Evolutionary conservation across 2,329 filamentous ascomycete genomes (phyloP), one percentile per base, ranked within the genome.

Genomic region (Aspergillus sp.): DNA sequence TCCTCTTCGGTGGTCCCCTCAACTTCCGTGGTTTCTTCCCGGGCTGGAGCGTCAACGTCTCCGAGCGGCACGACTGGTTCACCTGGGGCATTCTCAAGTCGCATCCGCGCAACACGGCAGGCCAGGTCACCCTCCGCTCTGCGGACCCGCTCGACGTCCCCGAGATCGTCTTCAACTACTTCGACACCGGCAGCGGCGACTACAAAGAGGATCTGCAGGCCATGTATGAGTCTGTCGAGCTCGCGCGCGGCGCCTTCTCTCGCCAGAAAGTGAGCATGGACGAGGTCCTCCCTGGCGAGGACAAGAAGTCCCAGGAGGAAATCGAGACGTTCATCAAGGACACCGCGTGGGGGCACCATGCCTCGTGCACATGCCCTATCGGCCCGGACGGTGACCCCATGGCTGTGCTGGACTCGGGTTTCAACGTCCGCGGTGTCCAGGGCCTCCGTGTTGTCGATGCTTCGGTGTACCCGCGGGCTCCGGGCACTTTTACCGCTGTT

Each of bases 91-190:
- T 65, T 59, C 33, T 84, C 33, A 79, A 80, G 55, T 69, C 72
- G 0, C 77, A 80, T 45, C 69, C 78, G 0, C 70, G 73, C 32
- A 82, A 83, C 51, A 57, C 55, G 1, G 71, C 69, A 4, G 81
- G 81, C 6, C 71, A 67, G 1, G 78, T 86, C 3, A 68, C 56
- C 3, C 69, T 86, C 4, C 63, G 63, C 11, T 78, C 74, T 0
- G 58, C 69, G 0, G 71, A 84, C 48, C 79, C 80, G 0, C 70
- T 73, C 1, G 78, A 82, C 33, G 61, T 67, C 3, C 80, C 81
- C 0, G 53, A 70, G 4, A 80, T 84, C 42, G 61, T 63, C 30
- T 81, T 78, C 61, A 73, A 75, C 53, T 79, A 69, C 53, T 78
- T 57, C 26, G 59, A 51, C 15, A 60, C 58, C 24, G 58, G 63